Conservation (phyloP, 768 basidiomycete species). For the Tephrocybe sp. region DNA sequence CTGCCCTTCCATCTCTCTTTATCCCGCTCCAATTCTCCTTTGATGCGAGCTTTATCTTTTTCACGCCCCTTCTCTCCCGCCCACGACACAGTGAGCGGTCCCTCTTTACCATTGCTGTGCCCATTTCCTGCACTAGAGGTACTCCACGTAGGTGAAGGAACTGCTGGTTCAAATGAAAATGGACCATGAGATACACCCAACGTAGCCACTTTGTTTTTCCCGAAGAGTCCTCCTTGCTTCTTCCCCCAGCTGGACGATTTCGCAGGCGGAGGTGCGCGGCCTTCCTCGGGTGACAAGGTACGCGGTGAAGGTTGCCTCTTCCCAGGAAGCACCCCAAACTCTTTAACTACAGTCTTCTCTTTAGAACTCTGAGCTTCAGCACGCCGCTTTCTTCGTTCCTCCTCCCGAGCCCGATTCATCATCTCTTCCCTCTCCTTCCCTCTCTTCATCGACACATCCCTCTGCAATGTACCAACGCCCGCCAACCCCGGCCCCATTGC, state of each 20-base stretch:
- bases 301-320: conserved; percentile 17
- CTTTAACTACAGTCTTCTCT: conserved; percentile 21
- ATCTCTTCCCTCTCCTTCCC: conserved; percentile 38
- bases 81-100: conserved; percentile 19
- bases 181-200: conserved; percentile 51
- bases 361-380: conserved; percentile 12
- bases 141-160: conserved; percentile 48
- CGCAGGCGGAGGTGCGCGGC: conserved; percentile 33
- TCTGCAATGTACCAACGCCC: conserved; percentile 45
- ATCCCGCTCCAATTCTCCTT: conserved; percentile 21
- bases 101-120: conserved; percentile 18
- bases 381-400: conserved; percentile 18
- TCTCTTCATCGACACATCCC: conserved; percentile 39
- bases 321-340: conserved; percentile 30
- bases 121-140: conserved; percentile 28
- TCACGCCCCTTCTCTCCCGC: conserved; percentile 18
- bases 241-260: conserved; percentile 62
- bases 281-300: conserved; percentile 11
- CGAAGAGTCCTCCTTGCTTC: conserved; percentile 41
- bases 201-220: conserved; percentile 32
- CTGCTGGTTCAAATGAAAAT: conserved; percentile 70
- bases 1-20: conserved; percentile 30
- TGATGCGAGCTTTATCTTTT: conserved; percentile 12
- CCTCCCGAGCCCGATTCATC: conserved; percentile 17
- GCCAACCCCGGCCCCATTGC: conserved; percentile 41